Base-by-base conservation (phyloP, 352 stramenopile genomes). In the Globisporangium mamillatum region DNA sequence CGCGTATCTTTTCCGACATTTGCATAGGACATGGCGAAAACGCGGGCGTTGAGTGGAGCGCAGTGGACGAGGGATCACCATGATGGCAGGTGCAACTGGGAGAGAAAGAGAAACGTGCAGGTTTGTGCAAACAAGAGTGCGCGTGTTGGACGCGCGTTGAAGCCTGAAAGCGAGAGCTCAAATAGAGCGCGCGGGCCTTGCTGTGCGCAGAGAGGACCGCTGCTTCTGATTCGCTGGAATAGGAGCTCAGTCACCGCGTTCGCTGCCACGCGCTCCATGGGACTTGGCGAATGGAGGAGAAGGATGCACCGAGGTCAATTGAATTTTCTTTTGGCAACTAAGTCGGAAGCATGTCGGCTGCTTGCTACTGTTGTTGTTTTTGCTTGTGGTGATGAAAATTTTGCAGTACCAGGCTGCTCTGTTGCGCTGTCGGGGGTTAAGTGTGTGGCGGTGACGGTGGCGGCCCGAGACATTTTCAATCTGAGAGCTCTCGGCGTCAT, bases 1-100 rank as follows among this genome's bases (percentile, higher is more conserved):
- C 4, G 16, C 54, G 25, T 60, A 41, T 41, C 54, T 60, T 41
- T 36, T 6, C 52, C 52, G 18, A n/a, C 54, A 32, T 60, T 24
- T 60, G 25, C 54, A 60, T 59, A 60, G 5, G 54, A 60, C 25
- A 32, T 60, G 54, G 54, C 54, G 6, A 41, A 60, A 60, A 32
- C 14, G 38, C 10, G 12, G 12, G 12, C 38, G 12, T 46, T 20
- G 25, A 60, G 14, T 60, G 53, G 52, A 22, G 50, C 50, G 20
- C 24, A 34, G 52, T 58, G 53, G 54, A 41, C 54, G 54, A 60
- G 25, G 54, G 25, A 58, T 41, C 53, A 59, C 16, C 25, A 22
- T 20, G 53, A 32, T 59, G 53, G 14, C 53, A 34, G 34, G 36
- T 41, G 9, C 36, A 41, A 41, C 36, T 41, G 36, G 4, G 10